Evolutionary conservation across 2,329 filamentous ascomycete species (phyloP).

Genomic region (Stromatinia cepivora): DNA sequence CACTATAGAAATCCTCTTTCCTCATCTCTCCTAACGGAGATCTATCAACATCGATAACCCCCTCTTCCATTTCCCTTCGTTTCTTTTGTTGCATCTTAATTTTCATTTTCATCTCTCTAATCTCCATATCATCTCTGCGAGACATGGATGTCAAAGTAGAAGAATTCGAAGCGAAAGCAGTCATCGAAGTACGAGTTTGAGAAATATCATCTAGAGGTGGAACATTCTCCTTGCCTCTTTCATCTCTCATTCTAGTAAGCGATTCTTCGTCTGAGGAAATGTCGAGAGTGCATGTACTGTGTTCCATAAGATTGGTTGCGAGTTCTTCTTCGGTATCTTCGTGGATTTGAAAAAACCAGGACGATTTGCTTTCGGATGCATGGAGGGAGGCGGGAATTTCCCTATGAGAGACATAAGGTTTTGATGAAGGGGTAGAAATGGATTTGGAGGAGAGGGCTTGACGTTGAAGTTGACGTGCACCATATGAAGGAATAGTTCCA

Average conservation of each 20-base stretch:
- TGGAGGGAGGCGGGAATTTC: slow-evolving; percentile 39
- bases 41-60: slow-evolving; percentile 64
- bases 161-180: slow-evolving; percentile 25
- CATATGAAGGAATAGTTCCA: slow-evolving; percentile 68
- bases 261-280: slow-evolving; percentile 85
- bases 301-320: slow-evolving; percentile 89
- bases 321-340: slow-evolving; percentile 89
- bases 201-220: slow-evolving; percentile 69
- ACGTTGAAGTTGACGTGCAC: slow-evolving; percentile 45
- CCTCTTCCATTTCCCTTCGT: slow-evolving; percentile 49
- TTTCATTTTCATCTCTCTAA: slow-evolving; percentile 38
- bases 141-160: slow-evolving; percentile 32
- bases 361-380: slow-evolving; percentile 56
- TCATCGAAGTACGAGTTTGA: slow-evolving; percentile 48
- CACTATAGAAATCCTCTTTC: slow-evolving; percentile 65
- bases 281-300: slow-evolving; percentile 82
- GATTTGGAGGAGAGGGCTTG: slow-evolving; percentile 34
- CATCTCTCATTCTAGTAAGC: slow-evolving; percentile 53
- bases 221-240: slow-evolving; percentile 88
- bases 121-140: slow-evolving; percentile 12
- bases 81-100: slow-evolving; percentile 41
- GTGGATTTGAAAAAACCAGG: slow-evolving; percentile 93
- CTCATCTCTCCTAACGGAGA: slow-evolving; percentile 67
- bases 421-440: slow-evolving; percentile 1
- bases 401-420: neutral